Percentiles rank a stretch among this genome's conserved stretches.
Evolutionary conservation across 768 basidiomycete species (phyloP).

Genomic region (Chlorophyllum brunneum): DNA sequence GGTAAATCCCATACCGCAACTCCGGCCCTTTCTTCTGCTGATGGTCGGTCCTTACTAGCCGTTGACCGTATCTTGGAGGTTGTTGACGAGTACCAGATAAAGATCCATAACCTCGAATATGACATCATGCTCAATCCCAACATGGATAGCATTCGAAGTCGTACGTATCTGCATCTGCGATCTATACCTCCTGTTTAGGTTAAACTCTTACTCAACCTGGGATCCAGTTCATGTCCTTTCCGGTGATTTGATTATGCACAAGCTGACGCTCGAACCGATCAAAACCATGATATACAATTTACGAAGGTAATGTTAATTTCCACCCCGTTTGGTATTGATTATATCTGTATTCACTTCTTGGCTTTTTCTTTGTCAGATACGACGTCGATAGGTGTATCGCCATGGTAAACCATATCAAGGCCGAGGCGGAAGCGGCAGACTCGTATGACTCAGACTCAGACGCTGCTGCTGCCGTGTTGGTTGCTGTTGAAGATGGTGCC

Average conservation of each 20-base stretch:
- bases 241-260: conserved; percentile 68
- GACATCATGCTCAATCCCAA: conserved; percentile 54
- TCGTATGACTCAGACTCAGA: conserved; percentile 5
- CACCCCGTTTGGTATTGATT: neutral
- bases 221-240: conserved; percentile 65
- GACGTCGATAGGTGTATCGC: conserved; percentile 45
- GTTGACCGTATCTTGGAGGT: conserved; percentile 64
- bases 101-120: conserved; percentile 55
- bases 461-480: neutral
- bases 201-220: neutral
- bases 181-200: neutral
- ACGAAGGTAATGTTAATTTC: conserved; percentile 27
- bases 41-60: conserved; percentile 27
- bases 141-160: conserved; percentile 53
- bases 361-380: conserved; percentile 29
- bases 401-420: conserved; percentile 18
- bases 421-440: conserved; percentile 9
- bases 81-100: conserved; percentile 62
- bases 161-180: conserved; percentile 32
- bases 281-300: conserved; percentile 63
- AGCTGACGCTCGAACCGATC: conserved; percentile 66
- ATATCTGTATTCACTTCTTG: neutral
- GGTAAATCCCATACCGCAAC: conserved; percentile 20
- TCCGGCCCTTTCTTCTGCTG: neutral
- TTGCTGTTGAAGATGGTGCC: neutral